Conservation (phyloP, 768 basidiomycete genomes). For the Tricholoma sp. region DNA sequence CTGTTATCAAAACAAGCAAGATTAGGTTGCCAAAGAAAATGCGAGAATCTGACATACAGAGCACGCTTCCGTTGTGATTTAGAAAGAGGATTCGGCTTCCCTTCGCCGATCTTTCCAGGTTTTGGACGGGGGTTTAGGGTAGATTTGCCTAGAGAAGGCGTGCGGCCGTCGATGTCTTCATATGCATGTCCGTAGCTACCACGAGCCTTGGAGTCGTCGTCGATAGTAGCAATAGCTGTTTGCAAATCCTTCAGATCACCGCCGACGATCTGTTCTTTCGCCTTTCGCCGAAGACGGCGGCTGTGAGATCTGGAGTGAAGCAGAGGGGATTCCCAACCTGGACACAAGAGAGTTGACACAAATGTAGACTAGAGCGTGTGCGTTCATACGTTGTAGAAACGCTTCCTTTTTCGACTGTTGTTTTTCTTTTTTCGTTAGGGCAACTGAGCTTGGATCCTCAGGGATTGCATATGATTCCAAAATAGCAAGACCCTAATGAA, state of each 20-base stretch:
- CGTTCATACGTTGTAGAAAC: conserved; percentile 56
- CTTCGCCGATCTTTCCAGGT: conserved; percentile 63
- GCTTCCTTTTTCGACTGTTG: conserved; percentile 60
- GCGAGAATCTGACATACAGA: conserved; percentile 44
- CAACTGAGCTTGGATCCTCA: conserved; percentile 15
- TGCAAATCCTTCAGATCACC: conserved; percentile 44
- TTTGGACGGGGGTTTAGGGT: neutral
- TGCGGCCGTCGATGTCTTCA: neutral
- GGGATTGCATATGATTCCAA: conserved; percentile 28
- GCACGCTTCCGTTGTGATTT: conserved; percentile 61
- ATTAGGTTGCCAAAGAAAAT: neutral
- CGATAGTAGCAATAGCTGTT: conserved; percentile 50
- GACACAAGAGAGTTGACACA: neutral
- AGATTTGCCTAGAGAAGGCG: neutral
- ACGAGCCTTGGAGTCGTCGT: conserved; percentile 22
- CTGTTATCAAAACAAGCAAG: conserved; percentile 30
- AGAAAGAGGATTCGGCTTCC: conserved; percentile 53
- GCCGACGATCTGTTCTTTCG: conserved; percentile 52
- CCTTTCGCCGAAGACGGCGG: conserved; percentile 67
- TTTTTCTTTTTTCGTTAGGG: conserved; percentile 62
- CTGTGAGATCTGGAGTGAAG: conserved; percentile 72
- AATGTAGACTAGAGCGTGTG: neutral
- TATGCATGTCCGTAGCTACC: neutral
- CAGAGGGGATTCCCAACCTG: conserved; percentile 46
- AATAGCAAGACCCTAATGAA: conserved; percentile 38